Base-by-base conservation (phyloP, 208 protist species). In the Wallacemonas sp. region DNA sequence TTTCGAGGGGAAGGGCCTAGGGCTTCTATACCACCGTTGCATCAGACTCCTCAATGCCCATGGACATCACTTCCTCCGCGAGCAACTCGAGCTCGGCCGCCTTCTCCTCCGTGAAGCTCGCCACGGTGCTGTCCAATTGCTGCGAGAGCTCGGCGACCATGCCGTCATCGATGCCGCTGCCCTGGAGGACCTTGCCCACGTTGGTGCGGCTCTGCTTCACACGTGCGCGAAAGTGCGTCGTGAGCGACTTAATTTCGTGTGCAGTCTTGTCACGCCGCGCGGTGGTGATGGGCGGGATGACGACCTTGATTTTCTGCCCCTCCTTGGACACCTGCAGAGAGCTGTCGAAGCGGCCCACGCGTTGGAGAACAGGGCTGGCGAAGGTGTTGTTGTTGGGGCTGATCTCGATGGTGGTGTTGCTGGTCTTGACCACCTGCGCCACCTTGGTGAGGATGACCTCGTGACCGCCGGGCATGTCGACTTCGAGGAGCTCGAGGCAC, bases 41-140 rank as follows among this genome's bases (percentile, higher is more conserved):
- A 52, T 94, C 89, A 0, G 83, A 81, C 72, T 94, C 89, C 41
- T 92, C 89, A 26, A 84, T 72, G 25, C 89, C 89, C 85, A 94
- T 92, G 22, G 86, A 88, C 70, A 87, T 90, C n/a, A 95, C 87
- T 59, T 92, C 81, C 65, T 81, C 79, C 12, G 82, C 65, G 11
- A 93, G 46, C 36, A 84, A 64, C 70, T 95, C 75, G 45, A 95
- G 65, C 70, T 95, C 86, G 23, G 52, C 65, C 55, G 74, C 70
- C 64, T 92, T 91, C 50, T 95, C 89, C 49, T 90, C 87, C 23
- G 85, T 75, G 57, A 93, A 95, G 11, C 72, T 42, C 39, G 80
- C 74, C 7, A 81, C 65, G 10, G 80, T 81, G n/a, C 65, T 54
- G 65, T 91, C 86, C 39, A 95, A 62, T 25, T 66, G 52, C 20